Base-by-base conservation (phyloP, 805 yeast genomes). In the Candida namnaoensis region DNA sequence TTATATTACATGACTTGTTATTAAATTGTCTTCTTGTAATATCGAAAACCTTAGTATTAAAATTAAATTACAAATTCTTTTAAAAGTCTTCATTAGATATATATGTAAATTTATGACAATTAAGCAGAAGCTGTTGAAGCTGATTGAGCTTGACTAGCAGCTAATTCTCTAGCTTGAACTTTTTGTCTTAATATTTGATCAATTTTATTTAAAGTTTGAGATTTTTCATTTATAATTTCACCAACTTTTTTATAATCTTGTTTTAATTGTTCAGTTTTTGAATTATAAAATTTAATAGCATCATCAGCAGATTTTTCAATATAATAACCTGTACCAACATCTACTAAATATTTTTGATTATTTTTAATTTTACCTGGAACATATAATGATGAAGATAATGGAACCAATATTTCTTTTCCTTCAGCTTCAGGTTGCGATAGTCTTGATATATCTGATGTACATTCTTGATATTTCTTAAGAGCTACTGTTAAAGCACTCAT, bases 321-420 rank as follows among this genome's bases (percentile, higher is more conserved):
- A 57, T 75, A 93, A 58, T 93, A 93, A 3, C 98, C 98, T 0
- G 99, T 93, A 32, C 99, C 99, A 25, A 93, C 81, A 57, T 93
- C 99, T 9, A 93, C 96, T 58, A 93, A 68, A 53, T 82, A 93
- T 44, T 73, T 78, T 45, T 80, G 73, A 40, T 72, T 72, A 44
- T 82, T 77, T 36, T 71, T 68, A 40, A 86, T 72, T 41, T 68
- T 74, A 2, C 98, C 99, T 5, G 96, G 95, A 26, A 93, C 82
- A 51, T 93, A 93, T 35, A 93, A 66, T 0, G 96, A 87, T 15
- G 88, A 72, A 0, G 98, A 87, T 46, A 95, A 70, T 6, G 99
- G 99, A 1, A 93, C 87, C 47, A 93, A 66, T 19, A 91, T 59
- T 32, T 76, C 74, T 37, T 72, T 64, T 1, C 71, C 65, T 34